Conservation (phyloP, 2,329 filamentous ascomycete species). For the Ceratocystiopsis minuta region DNA sequence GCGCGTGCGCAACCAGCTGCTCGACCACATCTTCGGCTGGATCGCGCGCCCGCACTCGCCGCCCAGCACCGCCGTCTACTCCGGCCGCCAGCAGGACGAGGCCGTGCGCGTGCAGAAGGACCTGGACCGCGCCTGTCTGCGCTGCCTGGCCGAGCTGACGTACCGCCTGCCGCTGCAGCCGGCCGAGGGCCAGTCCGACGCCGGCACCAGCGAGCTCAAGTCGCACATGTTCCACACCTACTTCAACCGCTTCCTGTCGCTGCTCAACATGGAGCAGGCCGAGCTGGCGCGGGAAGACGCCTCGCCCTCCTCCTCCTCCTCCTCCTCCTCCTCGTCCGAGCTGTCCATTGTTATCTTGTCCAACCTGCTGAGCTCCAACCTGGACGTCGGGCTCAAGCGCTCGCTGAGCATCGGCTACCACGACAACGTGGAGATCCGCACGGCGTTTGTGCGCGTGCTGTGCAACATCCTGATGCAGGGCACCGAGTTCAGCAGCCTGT, state of each 20-base stretch:
- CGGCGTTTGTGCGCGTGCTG: constrained; percentile 51
- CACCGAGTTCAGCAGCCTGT: constrained; percentile 51
- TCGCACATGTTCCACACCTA: constrained; percentile 56
- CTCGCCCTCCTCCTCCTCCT: not conserved
- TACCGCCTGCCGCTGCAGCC: constrained; percentile 49
- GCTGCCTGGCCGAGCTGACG: constrained; percentile 46
- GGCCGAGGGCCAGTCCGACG: constrained; percentile 45
- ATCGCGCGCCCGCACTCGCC: constrained; percentile 43
- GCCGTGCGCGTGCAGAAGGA: constrained; percentile 40
- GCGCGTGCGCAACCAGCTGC: constrained; percentile 47
- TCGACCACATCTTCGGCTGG: constrained; percentile 52
- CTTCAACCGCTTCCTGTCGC: constrained; percentile 49
- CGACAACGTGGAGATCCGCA: constrained; percentile 50
- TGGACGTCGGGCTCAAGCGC: constrained; percentile 53
- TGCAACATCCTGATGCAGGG: constrained; percentile 56
- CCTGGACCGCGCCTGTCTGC: constrained; percentile 46
- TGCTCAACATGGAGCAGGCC: constrained; percentile 39
- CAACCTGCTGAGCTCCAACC: constrained; percentile 52
- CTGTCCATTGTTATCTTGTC: constrained; percentile 50
- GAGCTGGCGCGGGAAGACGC: constrained; percentile 26
- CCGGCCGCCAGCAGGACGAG: constrained; percentile 36
- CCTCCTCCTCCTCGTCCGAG: constrained; percentile 31
- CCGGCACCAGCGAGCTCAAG: constrained; percentile 48
- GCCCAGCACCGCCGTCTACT: constrained; percentile 25
- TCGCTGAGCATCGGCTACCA: constrained; percentile 54